Conservation (phyloP, 1,284 basidiomycete species). For the Golubevia pallescens region DNA sequence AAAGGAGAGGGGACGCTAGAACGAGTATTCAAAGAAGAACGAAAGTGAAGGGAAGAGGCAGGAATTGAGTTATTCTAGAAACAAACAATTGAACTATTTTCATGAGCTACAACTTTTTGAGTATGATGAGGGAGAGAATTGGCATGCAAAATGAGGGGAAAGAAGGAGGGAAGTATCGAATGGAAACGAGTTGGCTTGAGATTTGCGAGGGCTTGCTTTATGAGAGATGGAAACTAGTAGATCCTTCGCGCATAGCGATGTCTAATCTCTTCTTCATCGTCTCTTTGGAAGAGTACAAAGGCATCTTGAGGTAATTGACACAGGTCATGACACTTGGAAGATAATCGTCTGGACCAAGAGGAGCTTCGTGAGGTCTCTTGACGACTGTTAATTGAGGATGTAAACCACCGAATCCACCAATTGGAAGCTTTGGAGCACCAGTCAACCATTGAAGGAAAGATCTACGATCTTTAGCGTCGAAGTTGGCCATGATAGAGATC, state of each 20-base stretch:
- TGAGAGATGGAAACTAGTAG: conserved; percentile 57
- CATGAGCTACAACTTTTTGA: too few relatives aligned
- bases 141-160: too few relatives aligned
- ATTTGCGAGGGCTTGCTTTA: conserved; percentile 14
- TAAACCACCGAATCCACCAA: conserved; percentile 57
- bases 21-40: too few relatives aligned
- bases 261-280: conserved; percentile 46
- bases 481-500: conserved; percentile 48
- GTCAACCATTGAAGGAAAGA: conserved; percentile 63
- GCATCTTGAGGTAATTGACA: conserved; percentile 72
- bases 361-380: conserved; percentile 57
- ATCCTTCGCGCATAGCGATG: conserved; percentile 57
- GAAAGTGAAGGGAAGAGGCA: too few relatives aligned
- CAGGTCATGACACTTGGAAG: conserved; percentile 98
- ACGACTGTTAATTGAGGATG: conserved; percentile 62
- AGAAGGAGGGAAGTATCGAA: too few relatives aligned
- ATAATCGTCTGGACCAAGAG: conserved; percentile 73
- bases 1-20: too few relatives aligned
- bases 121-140: too few relatives aligned
- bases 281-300: conserved; percentile 47
- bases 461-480: conserved; percentile 37
- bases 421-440: conserved; percentile 58
- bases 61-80: too few relatives aligned
- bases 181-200: too few relatives aligned
- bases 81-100: too few relatives aligned